These are phyloP conservation scores for Dendryphion nanum DNA, from an alignment of 2,329 filamentous ascomycete species.

Conservation along the genomic window DNA sequence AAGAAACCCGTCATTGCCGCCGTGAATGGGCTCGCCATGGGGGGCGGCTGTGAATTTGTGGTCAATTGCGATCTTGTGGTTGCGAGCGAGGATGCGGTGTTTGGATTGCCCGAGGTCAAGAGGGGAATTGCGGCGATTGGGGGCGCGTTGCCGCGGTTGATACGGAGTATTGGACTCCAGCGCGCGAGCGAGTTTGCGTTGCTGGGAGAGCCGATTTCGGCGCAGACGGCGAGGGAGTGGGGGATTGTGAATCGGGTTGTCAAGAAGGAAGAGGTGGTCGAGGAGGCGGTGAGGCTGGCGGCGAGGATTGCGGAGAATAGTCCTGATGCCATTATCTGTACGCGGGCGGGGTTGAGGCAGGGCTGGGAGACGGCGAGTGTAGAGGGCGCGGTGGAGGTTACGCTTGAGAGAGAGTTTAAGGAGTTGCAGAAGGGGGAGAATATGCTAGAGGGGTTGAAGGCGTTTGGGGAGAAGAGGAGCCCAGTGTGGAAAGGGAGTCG, in stretches of 20 bases:
- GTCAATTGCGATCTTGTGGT: slow-evolving; percentile 28
- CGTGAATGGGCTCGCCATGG: slow-evolving; percentile 48
- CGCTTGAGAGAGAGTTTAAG: slow-evolving; percentile 32
- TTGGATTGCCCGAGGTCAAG: slow-evolving; percentile 28
- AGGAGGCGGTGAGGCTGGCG: slow-evolving; percentile 18
- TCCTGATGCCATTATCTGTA: slow-evolving; percentile 23
- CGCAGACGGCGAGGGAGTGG: slow-evolving; percentile 20
- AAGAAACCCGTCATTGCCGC: slow-evolving; percentile 59
- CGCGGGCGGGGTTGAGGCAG: slow-evolving; percentile 16
- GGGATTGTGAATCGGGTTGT: slow-evolving; percentile 25
- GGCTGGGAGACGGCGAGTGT: slow-evolving; percentile 22
- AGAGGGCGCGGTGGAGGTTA: slow-evolving; percentile 17
- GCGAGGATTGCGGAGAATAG: slow-evolving; percentile 20
- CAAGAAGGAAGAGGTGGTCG: slow-evolving; percentile 12
- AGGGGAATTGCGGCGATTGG: slow-evolving; percentile 22
- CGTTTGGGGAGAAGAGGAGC: slow-evolving; percentile 37
- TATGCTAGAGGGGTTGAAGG: slow-evolving; percentile 25
- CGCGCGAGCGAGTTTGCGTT: slow-evolving; percentile 25
- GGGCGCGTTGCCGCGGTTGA: slow-evolving; percentile 23
- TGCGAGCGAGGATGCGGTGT: slow-evolving; percentile 18
- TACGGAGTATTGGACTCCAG: slow-evolving; percentile 25
- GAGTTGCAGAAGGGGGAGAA: slow-evolving; percentile 50
- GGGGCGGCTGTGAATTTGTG: slow-evolving; percentile 24
- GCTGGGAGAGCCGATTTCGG: slow-evolving; percentile 18
- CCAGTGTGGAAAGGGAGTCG: slow-evolving; percentile 18